Base-by-base conservation (phyloP, 352 stramenopile species). In the Peronospora tabacina region DNA sequence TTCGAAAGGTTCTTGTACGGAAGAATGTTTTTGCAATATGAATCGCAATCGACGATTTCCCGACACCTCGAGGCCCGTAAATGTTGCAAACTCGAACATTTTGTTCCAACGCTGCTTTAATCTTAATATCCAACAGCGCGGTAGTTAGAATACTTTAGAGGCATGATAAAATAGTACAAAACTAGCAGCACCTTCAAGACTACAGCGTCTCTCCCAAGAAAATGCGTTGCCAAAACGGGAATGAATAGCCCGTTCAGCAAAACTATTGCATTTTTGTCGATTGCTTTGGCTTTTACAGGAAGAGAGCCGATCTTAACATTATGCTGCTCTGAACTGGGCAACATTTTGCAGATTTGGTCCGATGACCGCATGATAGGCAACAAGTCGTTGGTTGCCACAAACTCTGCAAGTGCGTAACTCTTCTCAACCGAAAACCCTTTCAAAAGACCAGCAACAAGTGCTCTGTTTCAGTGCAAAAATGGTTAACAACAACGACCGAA, bases 1-100 rank as follows among this genome's bases (percentile, higher is more conserved):
- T 60, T 35, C 58, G 61, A 38, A 84, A 85, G 26, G 55, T 68
- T 24, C 52, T 58, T 3, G 63, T 63, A 16, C 71, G 61, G 15
- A 70, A 70, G 0, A 58, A 60, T 12, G 64, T 68, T 59, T 77
- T 82, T 1, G 77, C 70, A 40, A 87, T 49, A 41, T 71, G 69
- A 15, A 74, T 68, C 2, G 70, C 75, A 42, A 85, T 63, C 7
- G 77, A 76, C 7, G 77, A 78, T 41, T 89, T 87, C 10, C 77
- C 77, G 10, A 75, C 55, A 11, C 77, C 77, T 29, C 61, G 55
- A 19, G 52, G 46, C 12, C 74, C 74, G 24, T 61, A 62, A 7
- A 87, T 39, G 16, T 58, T 71, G 62, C 73, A 83, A 19, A 86
- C 56, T 39, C 73, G 74, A 19, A 70, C 60, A 13, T 68, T 69